Evolutionary conservation across 306 rosid genomes (phyloP), one percentile per base, ranked within the genome.

Genomic region (Prinsepia uniflora): DNA sequence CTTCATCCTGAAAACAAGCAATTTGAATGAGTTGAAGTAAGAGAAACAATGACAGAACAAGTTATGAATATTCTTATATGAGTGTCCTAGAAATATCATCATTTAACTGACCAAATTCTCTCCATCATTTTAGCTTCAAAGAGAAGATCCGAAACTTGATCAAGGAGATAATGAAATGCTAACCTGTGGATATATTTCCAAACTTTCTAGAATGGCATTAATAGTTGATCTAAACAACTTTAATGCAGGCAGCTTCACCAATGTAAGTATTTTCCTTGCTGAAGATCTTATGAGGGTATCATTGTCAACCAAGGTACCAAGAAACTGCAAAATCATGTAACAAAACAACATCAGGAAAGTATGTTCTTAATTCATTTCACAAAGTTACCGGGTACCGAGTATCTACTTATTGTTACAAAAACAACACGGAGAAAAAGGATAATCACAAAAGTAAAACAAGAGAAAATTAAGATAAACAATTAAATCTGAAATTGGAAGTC

Each of bases 1-100:
- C 87, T 82, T 93, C 98, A 76, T 93, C 98, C 96, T 93, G 87
- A 53, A 77, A 86, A 65, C 49, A 65, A 57, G 63, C 56, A 44
- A 34, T 34, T 44, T 22, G 66, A 63, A 71, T 81, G 59, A 73
- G 61, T 55, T 9, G 67, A 52, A 58, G 1, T 6, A 57, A 64
- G 63, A 68, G 46, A 46, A 70, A 60, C 24, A 3, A 18, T 18
- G 58, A 53, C 30, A 53, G 6, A n/a, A 3, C 57, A 53, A 53
- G 22, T 53, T 53, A 8, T 53, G 58, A 47, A 12, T 30, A 30
- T 30, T 30, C 36, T 30, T 30, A 30, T 2, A 30, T 30, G 36
- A 30, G 36, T 30, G 36, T 30, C 36, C 36, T 30, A 30, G 36
- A 46, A 36, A 6, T 15, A 42, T 15, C 63, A 5, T 45, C 12